These are phyloP conservation scores for Beauveria asiatica DNA, from an alignment of 2,329 filamentous ascomycete genomes.

Conservation along the genomic window DNA sequence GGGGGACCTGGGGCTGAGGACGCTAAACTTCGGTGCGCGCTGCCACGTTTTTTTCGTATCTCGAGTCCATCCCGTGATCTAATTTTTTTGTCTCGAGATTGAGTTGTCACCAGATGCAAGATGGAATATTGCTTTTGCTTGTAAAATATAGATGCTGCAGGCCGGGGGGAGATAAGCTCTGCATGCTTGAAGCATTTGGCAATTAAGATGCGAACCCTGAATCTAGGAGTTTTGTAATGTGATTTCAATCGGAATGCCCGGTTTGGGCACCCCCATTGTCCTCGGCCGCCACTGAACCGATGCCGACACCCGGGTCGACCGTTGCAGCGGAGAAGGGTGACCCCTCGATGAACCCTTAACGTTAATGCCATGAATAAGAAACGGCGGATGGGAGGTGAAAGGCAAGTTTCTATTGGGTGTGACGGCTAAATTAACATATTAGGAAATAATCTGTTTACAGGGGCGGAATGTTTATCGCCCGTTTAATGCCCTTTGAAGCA, in stretches of 20 bases:
- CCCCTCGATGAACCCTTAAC: not conserved
- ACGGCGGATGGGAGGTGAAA: not conserved
- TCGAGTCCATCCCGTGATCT: no score
- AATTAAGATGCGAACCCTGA: not conserved
- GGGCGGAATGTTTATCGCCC: no score
- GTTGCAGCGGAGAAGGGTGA: not conserved
- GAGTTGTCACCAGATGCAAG: not conserved
- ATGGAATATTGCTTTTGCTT: not conserved
- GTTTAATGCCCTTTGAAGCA: no score
- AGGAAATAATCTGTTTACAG: no score
- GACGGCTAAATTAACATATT: no score
- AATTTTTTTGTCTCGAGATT: not conserved
- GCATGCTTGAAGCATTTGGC: not conserved
- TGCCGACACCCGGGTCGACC: not conserved
- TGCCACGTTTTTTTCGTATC: not conserved
- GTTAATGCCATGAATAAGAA: not conserved
- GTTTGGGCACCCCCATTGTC: not conserved
- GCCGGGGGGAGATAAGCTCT: not conserved
- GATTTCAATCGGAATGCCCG: not conserved
- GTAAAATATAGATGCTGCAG: not conserved
- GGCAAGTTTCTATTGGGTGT: not conserved
- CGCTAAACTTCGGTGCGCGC: constrained; percentile 1
- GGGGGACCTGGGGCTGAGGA: not conserved
- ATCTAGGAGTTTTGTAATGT: not conserved
- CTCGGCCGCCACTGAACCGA: not conserved